phyloP scores from a whole-genome alignment of 164 flowering plant genomes.

The Kingdonia uniflora region DNA sequence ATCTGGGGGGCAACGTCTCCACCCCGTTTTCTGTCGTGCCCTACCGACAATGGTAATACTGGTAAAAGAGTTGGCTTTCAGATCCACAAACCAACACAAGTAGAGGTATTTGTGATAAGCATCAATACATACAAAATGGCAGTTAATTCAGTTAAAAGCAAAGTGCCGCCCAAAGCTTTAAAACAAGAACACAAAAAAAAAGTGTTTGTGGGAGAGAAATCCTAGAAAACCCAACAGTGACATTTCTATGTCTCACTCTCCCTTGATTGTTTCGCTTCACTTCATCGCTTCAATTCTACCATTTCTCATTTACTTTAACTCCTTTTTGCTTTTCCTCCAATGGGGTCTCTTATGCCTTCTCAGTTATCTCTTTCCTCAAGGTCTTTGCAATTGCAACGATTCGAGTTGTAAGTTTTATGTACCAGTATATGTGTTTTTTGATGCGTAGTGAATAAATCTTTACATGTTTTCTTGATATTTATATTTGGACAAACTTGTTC shows the following conservation, averaged over 20 bases:
- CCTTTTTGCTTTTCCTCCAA: constrained; percentile 3
- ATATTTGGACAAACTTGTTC: too few relatives aligned
- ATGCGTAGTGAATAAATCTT: too few relatives aligned
- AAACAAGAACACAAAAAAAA: too few relatives aligned
- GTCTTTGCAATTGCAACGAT: background rate
- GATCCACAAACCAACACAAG: too few relatives aligned
- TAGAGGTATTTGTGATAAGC: too few relatives aligned
- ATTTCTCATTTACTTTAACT: background rate
- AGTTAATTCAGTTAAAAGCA: background rate
- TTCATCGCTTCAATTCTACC: background rate
- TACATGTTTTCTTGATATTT: too few relatives aligned
- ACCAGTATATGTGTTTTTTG: too few relatives aligned
- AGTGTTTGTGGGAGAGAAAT: constrained; percentile 5
- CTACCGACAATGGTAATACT: too few relatives aligned
- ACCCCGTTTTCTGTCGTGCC: too few relatives aligned
- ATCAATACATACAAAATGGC: background rate
- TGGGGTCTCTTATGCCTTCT: constrained; percentile 4
- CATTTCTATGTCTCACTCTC: background rate
- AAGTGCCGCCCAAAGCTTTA: background rate
- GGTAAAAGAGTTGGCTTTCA: too few relatives aligned
- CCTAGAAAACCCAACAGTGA: background rate
- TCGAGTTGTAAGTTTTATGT: background rate
- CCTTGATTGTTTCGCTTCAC: constrained; percentile 1
- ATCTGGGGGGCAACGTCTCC: too few relatives aligned
- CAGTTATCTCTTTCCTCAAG: constrained; percentile 3